These are phyloP conservation scores for Davidsoniella virescens DNA, from an alignment of 2,329 filamentous ascomycete genomes.

Conservation along the genomic window DNA sequence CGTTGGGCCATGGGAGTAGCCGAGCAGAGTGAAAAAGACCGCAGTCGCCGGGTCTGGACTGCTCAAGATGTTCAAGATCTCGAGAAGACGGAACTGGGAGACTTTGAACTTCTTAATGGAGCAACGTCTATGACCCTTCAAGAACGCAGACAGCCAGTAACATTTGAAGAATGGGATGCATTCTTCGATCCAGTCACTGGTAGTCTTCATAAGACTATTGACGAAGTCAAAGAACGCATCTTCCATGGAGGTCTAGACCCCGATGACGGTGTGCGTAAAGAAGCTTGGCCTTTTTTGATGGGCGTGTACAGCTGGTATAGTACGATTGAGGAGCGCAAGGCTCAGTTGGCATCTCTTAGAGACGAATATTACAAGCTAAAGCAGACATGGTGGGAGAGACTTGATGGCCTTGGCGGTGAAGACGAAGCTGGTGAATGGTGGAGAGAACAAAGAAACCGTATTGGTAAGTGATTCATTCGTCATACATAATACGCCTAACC, in stretches of 20 bases:
- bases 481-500: not conserved
- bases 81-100: slow-evolving; percentile 86
- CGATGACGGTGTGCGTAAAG: slow-evolving; percentile 84
- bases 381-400: slow-evolving; percentile 87
- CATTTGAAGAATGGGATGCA: slow-evolving; percentile 71
- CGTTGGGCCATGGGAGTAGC: slow-evolving; percentile 98
- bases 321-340: slow-evolving; percentile 67
- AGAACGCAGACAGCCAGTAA: slow-evolving; percentile 62
- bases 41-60: slow-evolving; percentile 79
- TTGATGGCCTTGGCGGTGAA: slow-evolving; percentile 66
- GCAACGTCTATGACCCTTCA: slow-evolving; percentile 55
- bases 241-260: slow-evolving; percentile 86
- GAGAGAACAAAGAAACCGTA: slow-evolving; percentile 83
- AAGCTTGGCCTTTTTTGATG: slow-evolving; percentile 88
- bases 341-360: slow-evolving; percentile 65
- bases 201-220: slow-evolving; percentile 58
- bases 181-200: slow-evolving; percentile 72
- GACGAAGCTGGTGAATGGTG: slow-evolving; percentile 84
- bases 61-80: slow-evolving; percentile 82
- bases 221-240: slow-evolving; percentile 93
- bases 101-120: slow-evolving; percentile 87
- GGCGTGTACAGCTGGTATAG: slow-evolving; percentile 91
- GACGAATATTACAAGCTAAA: slow-evolving; percentile 93
- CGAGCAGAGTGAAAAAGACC: slow-evolving; percentile 83
- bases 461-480: slow-evolving; percentile 46